Evolutionary conservation across 2,329 filamentous ascomycete genomes (phyloP).

Genomic region (Fusarium robinianum): DNA sequence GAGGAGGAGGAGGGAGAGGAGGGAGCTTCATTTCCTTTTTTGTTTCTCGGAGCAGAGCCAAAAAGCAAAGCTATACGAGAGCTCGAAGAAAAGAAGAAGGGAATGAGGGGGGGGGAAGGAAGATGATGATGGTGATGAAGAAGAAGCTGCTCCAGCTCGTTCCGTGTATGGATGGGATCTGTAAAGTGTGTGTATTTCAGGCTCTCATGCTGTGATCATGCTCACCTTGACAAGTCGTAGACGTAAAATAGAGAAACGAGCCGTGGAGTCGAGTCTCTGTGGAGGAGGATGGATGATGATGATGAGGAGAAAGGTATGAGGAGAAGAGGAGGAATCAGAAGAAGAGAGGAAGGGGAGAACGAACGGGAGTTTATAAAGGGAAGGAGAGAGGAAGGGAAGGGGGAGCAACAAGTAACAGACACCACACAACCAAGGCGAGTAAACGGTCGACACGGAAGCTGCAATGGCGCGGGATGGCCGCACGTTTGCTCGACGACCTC

Average conservation of each 20-base stretch:
- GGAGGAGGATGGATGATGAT: constrained; percentile 19
- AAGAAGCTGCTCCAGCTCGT: too few relatives aligned
- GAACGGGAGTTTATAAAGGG: constrained; percentile 28
- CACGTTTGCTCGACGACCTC: constrained; percentile 14
- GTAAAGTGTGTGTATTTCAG: too few relatives aligned
- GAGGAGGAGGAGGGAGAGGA: constrained; percentile 23
- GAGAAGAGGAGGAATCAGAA: constrained; percentile 17
- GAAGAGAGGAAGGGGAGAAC: constrained; percentile 16
- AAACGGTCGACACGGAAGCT: constrained; percentile 30
- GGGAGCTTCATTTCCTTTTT: too few relatives aligned
- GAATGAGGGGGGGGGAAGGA: neutral
- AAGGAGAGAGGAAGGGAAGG: constrained; percentile 19
- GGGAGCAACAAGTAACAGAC: constrained; percentile 1
- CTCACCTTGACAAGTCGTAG: too few relatives aligned
- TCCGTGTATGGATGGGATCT: too few relatives aligned
- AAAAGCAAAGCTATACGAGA: too few relatives aligned
- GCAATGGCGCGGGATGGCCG: constrained; percentile 3
- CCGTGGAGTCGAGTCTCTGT: too few relatives aligned
- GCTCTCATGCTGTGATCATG: too few relatives aligned
- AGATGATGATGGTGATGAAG: constrained; percentile 17
- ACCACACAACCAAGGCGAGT: constrained; percentile 24
- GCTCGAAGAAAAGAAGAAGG: constrained; percentile 6
- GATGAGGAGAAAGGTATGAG: constrained; percentile 17
- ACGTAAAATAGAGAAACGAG: too few relatives aligned
- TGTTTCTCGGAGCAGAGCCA: too few relatives aligned